These are phyloP conservation scores for Pleurotus ostreatus DNA, from an alignment of 768 basidiomycete species.

Conservation along the genomic window DNA sequence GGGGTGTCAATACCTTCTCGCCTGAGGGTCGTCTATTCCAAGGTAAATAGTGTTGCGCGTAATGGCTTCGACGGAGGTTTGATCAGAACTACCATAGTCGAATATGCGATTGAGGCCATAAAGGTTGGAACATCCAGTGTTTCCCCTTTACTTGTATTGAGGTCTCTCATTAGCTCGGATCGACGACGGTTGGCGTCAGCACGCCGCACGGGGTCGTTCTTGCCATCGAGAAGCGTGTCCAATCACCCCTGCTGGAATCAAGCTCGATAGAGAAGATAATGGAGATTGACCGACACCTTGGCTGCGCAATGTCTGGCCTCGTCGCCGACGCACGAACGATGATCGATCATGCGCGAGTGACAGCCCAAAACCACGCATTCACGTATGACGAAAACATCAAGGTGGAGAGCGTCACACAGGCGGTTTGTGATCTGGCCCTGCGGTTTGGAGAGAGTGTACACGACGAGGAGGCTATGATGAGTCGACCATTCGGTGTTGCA, in stretches of 20 bases:
- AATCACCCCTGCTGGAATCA: constrained; percentile 92
- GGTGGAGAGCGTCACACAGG: constrained; percentile 97
- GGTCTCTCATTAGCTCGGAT: constrained; percentile 74
- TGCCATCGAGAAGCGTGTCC: constrained; percentile 97
- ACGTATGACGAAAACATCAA: constrained; percentile 96
- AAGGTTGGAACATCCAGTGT: constrained; percentile 52
- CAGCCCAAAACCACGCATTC: constrained; percentile 92
- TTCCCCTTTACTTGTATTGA: constrained; percentile 3
- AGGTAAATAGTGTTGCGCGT: constrained; percentile 47
- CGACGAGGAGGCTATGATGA: constrained; percentile 99
- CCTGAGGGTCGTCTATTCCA: constrained; percentile 98
- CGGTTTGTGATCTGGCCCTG: constrained; percentile 94
- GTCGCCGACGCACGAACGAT: constrained; percentile 98
- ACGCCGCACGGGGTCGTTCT: constrained; percentile 90
- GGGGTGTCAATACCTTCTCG: constrained; percentile 98
- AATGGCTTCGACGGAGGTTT: not conserved
- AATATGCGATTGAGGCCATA: constrained; percentile 99
- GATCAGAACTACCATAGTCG: constrained; percentile 53
- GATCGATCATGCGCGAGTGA: constrained; percentile 99
- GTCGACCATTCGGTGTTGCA: constrained; percentile 97
- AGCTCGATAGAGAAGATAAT: constrained; percentile 99
- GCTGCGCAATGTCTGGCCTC: constrained; percentile 96
- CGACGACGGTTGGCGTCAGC: constrained; percentile 93
- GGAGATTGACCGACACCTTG: constrained; percentile 97
- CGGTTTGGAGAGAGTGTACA: constrained; percentile 99